phyloP scores from a whole-genome alignment of 2,329 filamentous ascomycete genomes.

The Cladobotryum protrusum region DNA sequence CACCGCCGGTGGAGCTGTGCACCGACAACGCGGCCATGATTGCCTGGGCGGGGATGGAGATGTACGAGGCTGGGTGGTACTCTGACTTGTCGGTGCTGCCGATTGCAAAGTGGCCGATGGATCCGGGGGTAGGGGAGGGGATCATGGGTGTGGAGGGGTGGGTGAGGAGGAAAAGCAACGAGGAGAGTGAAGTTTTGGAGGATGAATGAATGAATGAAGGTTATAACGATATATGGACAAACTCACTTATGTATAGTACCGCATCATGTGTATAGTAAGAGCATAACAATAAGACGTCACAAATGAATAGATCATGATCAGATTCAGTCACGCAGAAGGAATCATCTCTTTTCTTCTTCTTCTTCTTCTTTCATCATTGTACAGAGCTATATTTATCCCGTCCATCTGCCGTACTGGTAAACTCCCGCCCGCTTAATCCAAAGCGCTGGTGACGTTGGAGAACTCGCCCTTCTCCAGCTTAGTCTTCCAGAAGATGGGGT shows the following conservation, averaged over 20 bases:
- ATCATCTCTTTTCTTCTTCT: neutral
- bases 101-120: slow-evolving; percentile 68
- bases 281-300: no score
- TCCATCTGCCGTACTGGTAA: neutral
- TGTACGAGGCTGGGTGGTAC: slow-evolving; percentile 73
- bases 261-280: no score
- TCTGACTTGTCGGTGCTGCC: slow-evolving; percentile 55
- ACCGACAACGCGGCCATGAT: slow-evolving; percentile 99
- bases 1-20: slow-evolving; percentile 72
- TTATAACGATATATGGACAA: neutral
- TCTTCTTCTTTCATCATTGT: neutral
- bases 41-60: slow-evolving; percentile 87
- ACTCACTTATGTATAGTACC: no score
- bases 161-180: slow-evolving; percentile 23
- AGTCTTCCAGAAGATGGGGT: slow-evolving; percentile 99
- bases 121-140: slow-evolving; percentile 51
- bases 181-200: no score
- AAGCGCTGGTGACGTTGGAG: slow-evolving; percentile 79
- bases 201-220: neutral
- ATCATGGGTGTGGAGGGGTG: slow-evolving; percentile 56
- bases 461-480: slow-evolving; percentile 99
- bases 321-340: neutral
- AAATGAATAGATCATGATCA: no score
- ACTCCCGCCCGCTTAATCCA: slow-evolving; percentile 37
- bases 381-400: neutral